These are phyloP conservation scores for Apiotrichum veenhuisii DNA, from an alignment of 1,284 basidiomycete genomes.

Conservation along the genomic window DNA sequence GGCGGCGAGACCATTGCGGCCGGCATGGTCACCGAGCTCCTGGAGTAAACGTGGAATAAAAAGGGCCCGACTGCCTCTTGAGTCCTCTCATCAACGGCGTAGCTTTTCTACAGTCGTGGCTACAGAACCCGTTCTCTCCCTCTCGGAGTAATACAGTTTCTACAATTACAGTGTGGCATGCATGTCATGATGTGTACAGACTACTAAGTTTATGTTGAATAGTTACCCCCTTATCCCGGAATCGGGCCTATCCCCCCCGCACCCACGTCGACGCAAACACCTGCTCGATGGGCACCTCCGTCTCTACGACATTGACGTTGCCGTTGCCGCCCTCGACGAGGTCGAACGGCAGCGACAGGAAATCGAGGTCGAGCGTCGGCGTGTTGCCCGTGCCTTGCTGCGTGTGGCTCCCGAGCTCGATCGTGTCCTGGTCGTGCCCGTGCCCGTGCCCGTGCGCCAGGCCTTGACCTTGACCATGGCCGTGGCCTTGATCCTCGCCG, in stretches of 20 bases:
- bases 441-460: too few species aligned
- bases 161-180: not conserved
- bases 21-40: slow-evolving; percentile 52
- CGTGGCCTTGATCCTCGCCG: not conserved
- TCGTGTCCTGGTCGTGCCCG: too few species aligned
- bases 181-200: not conserved
- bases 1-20: slow-evolving; percentile 93
- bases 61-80: too few species aligned
- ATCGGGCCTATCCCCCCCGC: too few species aligned
- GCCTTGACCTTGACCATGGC: too few species aligned
- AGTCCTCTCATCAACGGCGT: too few species aligned
- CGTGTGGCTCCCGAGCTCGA: too few species aligned
- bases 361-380: slow-evolving; percentile 10
- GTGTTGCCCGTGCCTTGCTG: too few species aligned
- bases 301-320: slow-evolving; percentile 17
- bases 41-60: not conserved
- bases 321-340: slow-evolving; percentile 8
- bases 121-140: not conserved
- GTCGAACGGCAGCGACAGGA: slow-evolving; percentile 22
- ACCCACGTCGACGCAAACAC: slow-evolving; percentile 19
- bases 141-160: not conserved
- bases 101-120: too few species aligned
- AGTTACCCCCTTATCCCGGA: too few species aligned
- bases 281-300: slow-evolving; percentile 19
- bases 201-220: too few species aligned